Conservation (phyloP, 139 green algal genomes). For the Penium margaritaceum region DNA sequence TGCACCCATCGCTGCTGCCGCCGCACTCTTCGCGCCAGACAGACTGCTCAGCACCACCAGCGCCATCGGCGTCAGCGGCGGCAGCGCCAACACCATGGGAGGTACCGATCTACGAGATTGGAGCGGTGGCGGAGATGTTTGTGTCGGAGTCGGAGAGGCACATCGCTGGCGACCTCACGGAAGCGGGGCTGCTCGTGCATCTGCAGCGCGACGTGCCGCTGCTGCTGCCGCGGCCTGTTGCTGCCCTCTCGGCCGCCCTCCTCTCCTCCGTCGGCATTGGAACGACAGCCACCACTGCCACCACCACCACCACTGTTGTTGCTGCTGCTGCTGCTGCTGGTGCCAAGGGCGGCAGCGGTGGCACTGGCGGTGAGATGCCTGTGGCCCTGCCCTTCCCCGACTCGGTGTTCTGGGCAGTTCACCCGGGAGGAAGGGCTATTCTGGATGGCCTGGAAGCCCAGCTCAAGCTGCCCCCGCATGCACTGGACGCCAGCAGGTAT, state of each 20-base stretch:
- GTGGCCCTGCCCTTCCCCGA: no score
- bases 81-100: conserved; percentile 2
- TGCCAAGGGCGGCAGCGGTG: no score
- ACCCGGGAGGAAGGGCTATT: conserved; percentile 1
- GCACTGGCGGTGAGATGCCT: no score
- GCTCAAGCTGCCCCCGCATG: background rate
- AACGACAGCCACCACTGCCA: no score
- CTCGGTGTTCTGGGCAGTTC: conserved; percentile 13
- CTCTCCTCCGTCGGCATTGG: background rate
- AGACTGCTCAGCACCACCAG: background rate
- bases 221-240: background rate
- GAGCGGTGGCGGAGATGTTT: background rate
- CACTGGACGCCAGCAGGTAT: background rate
- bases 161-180: conserved; percentile 3
- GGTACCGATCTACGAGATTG: conserved; percentile 4
- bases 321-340: no score
- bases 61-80: background rate
- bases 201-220: conserved; percentile 5
- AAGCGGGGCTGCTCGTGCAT: conserved; percentile 10
- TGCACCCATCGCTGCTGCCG: background rate
- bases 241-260: background rate
- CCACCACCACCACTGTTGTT: no score
- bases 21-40: background rate
- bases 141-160: background rate
- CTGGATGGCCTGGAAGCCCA: background rate